phyloP scores from a whole-genome alignment of 805 yeast species.

The Schwanniomyces sp. region DNA sequence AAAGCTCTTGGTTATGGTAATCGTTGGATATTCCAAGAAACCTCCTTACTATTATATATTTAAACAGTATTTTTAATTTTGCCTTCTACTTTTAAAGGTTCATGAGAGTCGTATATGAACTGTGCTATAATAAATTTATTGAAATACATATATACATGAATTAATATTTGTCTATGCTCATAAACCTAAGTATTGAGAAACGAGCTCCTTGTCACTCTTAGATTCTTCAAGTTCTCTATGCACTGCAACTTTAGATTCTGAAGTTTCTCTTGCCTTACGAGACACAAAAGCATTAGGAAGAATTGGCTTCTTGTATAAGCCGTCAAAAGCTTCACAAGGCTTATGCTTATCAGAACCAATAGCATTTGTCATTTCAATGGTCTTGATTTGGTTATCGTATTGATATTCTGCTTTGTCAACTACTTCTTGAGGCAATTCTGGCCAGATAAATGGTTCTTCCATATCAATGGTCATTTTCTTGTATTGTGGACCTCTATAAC shows the following conservation, averaged over 20 bases:
- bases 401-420: conserved; percentile 35
- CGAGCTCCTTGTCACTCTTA: conserved; percentile 27
- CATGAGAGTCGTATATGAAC: conserved; percentile 1
- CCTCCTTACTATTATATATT: background rate
- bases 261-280: conserved; percentile 20
- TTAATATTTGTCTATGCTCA: conserved; percentile 9
- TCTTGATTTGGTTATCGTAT: conserved; percentile 49
- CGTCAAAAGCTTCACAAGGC: conserved; percentile 74
- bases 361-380: conserved; percentile 49
- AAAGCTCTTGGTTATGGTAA: conserved; percentile 24
- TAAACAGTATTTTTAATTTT: background rate
- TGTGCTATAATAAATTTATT: conserved; percentile 1
- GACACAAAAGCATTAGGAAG: conserved; percentile 42
- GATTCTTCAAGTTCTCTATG: conserved; percentile 21
- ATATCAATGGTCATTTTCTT: conserved; percentile 97
- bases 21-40: background rate
- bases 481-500: conserved; percentile 75
- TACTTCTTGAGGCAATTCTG: conserved; percentile 49
- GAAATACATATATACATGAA: conserved; percentile 9
- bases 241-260: conserved; percentile 17
- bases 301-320: conserved; percentile 51
- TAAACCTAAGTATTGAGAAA: conserved; percentile 28
- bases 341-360: conserved; percentile 67
- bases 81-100: background rate
- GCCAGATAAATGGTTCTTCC: conserved; percentile 97